phyloP scores from a whole-genome alignment of 2,329 filamentous ascomycete genomes.

The Apiospora malaysiana region DNA sequence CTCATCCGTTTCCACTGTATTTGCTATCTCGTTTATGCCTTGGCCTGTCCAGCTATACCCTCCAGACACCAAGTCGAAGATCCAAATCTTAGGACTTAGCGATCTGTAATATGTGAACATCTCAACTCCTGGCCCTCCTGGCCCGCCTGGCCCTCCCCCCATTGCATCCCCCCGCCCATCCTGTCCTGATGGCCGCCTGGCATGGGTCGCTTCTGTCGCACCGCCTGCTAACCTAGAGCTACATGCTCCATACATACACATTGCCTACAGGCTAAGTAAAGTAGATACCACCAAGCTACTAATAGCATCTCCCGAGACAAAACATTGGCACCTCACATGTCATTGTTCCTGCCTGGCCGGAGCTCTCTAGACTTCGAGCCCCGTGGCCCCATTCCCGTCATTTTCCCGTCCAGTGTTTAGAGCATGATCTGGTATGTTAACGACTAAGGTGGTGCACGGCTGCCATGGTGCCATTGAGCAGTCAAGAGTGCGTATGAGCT shows the following conservation, averaged over 20 bases:
- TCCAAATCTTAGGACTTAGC: constrained; percentile 10
- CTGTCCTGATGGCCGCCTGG: not conserved
- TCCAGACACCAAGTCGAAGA: not conserved
- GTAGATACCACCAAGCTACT: not conserved
- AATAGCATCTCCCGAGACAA: not conserved
- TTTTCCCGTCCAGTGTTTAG: not conserved
- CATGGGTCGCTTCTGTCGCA: not conserved
- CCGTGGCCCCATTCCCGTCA: not conserved
- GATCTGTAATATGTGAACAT: not conserved
- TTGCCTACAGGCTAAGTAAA: not conserved
- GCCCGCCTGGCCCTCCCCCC: not conserved
- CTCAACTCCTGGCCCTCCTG: not conserved
- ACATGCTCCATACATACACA: too few relatives aligned
- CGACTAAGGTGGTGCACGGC: constrained; percentile 6
- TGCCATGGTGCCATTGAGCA: not conserved
- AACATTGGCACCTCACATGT: not conserved
- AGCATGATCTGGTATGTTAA: constrained; percentile 5
- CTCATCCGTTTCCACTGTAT: not conserved
- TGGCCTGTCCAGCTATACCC: not conserved
- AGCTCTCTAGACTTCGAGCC: not conserved
- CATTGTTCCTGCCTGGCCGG: not conserved
- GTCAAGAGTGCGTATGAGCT: not conserved
- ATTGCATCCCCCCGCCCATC: not conserved
- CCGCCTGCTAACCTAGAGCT: not conserved
- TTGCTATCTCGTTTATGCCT: not conserved